A percentile compares a stretch with the other conserved stretches of the same genome.
phyloP scores from a whole-genome alignment of 2,329 filamentous ascomycete species.

The Venturiaceae sp. region DNA sequence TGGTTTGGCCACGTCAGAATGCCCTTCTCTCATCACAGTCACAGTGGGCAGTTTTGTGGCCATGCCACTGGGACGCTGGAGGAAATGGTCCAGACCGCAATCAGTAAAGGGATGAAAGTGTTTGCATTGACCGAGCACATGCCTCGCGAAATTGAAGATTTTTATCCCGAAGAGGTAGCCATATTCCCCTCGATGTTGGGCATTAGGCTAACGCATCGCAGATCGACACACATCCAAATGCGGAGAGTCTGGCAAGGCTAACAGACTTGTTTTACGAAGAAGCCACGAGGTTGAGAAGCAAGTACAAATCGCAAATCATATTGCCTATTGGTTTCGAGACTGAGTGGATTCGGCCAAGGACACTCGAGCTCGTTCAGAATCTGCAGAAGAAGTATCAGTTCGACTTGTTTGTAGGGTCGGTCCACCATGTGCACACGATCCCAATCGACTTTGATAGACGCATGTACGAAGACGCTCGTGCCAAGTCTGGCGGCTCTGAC shows the following conservation, averaged over 20 bases:
- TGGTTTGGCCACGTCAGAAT: constrained; percentile 37
- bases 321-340: constrained; percentile 86
- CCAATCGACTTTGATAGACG: constrained; percentile 79
- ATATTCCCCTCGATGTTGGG: neutral
- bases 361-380: constrained; percentile 48
- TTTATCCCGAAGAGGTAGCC: constrained; percentile 82
- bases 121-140: constrained; percentile 94
- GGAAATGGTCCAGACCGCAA: constrained; percentile 70
- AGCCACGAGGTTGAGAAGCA: constrained; percentile 59
- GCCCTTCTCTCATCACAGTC: constrained; percentile 97
- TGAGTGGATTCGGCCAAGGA: constrained; percentile 75
- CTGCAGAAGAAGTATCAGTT: constrained; percentile 54
- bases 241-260: constrained; percentile 37
- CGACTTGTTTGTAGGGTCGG: constrained; percentile 86
- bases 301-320: constrained; percentile 62
- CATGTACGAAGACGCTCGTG: constrained; percentile 56
- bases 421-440: constrained; percentile 79
- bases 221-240: constrained; percentile 34
- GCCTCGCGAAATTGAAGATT: constrained; percentile 67
- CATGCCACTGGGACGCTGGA: constrained; percentile 83
- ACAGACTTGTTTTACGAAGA: constrained; percentile 68
- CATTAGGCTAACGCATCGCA: constrained; percentile 16
- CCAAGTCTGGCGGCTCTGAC: constrained; percentile 47
- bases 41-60: constrained; percentile 94
- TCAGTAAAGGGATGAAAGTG: constrained; percentile 66